Evolutionary conservation across 441 rosid species (phyloP), one percentile per base, ranked within the genome.

Genomic region (Euphorbia celastroides): DNA sequence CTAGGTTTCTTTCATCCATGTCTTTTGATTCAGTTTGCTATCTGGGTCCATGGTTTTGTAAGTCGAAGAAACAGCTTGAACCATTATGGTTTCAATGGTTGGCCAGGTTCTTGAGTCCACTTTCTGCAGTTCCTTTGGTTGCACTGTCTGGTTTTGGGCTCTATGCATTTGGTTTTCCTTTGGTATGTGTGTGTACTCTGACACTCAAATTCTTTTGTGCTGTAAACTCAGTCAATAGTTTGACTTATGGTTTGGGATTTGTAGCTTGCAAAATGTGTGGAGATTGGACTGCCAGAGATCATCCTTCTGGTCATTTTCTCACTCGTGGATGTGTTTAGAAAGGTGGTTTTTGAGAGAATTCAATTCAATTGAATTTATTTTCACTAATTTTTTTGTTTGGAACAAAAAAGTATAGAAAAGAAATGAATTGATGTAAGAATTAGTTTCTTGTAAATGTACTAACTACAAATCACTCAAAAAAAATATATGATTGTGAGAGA

Each of bases 211-310:
- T 76, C 79, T 72, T 54, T 55, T 30, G 30, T 75, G 52, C 36
- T 28, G 22, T 48, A 48, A 19, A 25, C 22, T 19, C 51, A n/a
- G n/a, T 44, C 14, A 23, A 58, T 62, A 62, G 70, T 66, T 55
- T 79, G 63, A 67, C 68, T 22, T 66, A 10, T 64, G 44, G 64
- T 67, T 55, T 69, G 70, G 78, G 42, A 58, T 81, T 36, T 76
- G 27, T 79, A 93, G 98, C 84, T 93, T 69, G 97, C 96, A 59
- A 93, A 87, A 73, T 93, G 98, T 78, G 90, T 91, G 77, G 97
- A 93, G 85, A 88, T 93, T 69, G 97, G 97, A 62, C 86, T 93
- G 72, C 98, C 98, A 28, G 78, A 87, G 79, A 83, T 93, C 62
- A 72, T 91, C 75, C 67, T 93, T 67, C 61, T 93, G 61, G 78